Conservation (phyloP, 169 alveolate genomes). For the Plasmodium malariae region DNA sequence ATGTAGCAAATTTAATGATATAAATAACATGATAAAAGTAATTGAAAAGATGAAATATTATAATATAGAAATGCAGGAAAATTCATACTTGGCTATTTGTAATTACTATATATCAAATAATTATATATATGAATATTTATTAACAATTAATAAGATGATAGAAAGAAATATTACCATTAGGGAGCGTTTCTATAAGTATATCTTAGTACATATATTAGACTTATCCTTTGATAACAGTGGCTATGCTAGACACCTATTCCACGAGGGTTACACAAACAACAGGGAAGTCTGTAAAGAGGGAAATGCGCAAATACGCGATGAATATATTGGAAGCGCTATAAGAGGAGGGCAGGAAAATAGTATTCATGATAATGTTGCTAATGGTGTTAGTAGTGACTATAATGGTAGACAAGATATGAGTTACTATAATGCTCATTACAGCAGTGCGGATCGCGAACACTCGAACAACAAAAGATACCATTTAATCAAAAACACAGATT, state of each 20-base stretch:
- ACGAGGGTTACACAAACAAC: background rate
- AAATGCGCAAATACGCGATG: background rate
- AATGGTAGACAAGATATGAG: too few species aligned
- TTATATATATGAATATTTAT: conserved; percentile 62
- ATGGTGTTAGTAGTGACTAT: too few species aligned
- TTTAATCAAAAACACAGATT: conserved; percentile 47
- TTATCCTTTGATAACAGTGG: conserved; percentile 12
- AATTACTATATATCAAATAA: conserved; percentile 69
- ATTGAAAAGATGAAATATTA: conserved; percentile 58
- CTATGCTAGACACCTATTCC: background rate
- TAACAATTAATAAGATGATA: conserved; percentile 75
- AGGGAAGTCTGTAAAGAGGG: background rate
- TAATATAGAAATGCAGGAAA: conserved; percentile 64
- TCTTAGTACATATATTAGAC: conserved; percentile 31
- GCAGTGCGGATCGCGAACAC: background rate
- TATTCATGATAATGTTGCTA: background rate
- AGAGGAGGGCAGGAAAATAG: background rate
- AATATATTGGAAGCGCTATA: background rate
- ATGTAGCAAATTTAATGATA: conserved; percentile 57
- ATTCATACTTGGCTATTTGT: conserved; percentile 65
- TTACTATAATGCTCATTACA: too few species aligned
- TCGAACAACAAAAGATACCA: conserved; percentile 15
- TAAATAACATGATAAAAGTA: conserved; percentile 33
- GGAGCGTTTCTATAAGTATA: conserved; percentile 56
- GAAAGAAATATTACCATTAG: conserved; percentile 51